Conservation (phyloP, 306 rosid genomes). For the Vigna radiata region DNA sequence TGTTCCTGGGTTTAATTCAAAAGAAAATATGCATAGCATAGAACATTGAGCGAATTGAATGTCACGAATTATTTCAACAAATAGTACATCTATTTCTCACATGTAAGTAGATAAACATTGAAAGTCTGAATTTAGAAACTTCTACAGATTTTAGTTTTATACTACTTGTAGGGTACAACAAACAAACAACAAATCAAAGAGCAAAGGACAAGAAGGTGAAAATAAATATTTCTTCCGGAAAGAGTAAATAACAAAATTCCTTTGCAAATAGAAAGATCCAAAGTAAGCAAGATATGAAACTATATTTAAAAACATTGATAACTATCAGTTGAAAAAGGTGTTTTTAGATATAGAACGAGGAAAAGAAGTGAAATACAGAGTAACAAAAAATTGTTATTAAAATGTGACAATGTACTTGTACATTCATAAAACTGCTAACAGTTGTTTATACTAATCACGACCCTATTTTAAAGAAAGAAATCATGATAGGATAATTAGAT, state of each 20-base stretch:
- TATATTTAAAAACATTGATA: slow-evolving; percentile 27
- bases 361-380: not conserved
- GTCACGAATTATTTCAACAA: too few relatives aligned
- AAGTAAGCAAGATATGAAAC: slow-evolving; percentile 16
- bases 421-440: not conserved
- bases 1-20: too few relatives aligned
- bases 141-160: not conserved
- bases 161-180: not conserved
- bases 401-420: not conserved
- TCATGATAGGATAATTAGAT: not conserved
- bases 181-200: slow-evolving; percentile 3
- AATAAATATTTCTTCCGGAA: not conserved
- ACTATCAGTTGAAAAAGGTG: not conserved
- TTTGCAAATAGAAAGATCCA: slow-evolving; percentile 20
- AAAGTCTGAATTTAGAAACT: not conserved
- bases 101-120: slow-evolving; percentile 14
- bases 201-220: not conserved
- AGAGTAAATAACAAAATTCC: slow-evolving; percentile 23
- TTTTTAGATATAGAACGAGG: not conserved
- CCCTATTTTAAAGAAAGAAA: not conserved
- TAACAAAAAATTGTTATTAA: not conserved
- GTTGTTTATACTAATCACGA: not conserved
- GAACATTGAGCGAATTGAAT: too few relatives aligned
- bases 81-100: not conserved
- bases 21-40: too few relatives aligned